Evolutionary conservation across 2,329 filamentous ascomycete species (phyloP).

Genomic region (Huntiella bhutanensis): DNA sequence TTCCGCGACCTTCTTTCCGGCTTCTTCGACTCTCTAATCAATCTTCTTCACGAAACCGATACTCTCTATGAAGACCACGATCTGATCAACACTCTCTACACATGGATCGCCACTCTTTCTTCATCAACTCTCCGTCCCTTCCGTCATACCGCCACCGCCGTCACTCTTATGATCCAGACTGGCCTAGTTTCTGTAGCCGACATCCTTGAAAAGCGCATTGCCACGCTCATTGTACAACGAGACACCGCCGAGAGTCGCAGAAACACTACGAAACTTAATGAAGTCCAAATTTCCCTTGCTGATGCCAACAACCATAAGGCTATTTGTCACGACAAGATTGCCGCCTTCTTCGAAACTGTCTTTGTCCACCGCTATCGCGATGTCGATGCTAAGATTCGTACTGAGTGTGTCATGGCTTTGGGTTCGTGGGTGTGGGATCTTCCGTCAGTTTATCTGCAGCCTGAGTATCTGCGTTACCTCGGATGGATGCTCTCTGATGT

Average conservation of each 20-base stretch:
- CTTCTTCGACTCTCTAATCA: conserved; percentile 63
- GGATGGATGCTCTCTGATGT: conserved; percentile 90
- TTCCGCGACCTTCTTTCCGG: conserved; percentile 61
- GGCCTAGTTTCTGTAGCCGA: conserved; percentile 57
- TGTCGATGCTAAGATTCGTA: conserved; percentile 71
- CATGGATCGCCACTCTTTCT: conserved; percentile 83
- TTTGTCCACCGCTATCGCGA: conserved; percentile 95
- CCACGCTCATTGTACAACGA: conserved; percentile 58
- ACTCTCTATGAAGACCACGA: conserved; percentile 58
- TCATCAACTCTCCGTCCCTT: conserved; percentile 76
- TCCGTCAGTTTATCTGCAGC: conserved; percentile 77
- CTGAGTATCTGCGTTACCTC: conserved; percentile 75
- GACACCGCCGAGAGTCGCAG: conserved; percentile 54
- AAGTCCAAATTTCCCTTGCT: conserved; percentile 52
- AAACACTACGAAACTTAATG: conserved; percentile 60
- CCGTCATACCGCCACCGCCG: conserved; percentile 78
- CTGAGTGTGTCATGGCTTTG: conserved; percentile 72
- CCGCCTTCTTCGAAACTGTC: conserved; percentile 77
- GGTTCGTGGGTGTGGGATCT: conserved; percentile 76
- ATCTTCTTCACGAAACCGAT: conserved; percentile 63
- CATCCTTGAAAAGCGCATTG: conserved; percentile 51
- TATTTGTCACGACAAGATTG: conserved; percentile 50
- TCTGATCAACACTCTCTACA: conserved; percentile 71
- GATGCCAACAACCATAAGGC: conserved; percentile 53
- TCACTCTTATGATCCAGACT: conserved; percentile 61